Conservation (phyloP, 495 filamentous ascomycete species). For the Xylaria sp. region DNA sequence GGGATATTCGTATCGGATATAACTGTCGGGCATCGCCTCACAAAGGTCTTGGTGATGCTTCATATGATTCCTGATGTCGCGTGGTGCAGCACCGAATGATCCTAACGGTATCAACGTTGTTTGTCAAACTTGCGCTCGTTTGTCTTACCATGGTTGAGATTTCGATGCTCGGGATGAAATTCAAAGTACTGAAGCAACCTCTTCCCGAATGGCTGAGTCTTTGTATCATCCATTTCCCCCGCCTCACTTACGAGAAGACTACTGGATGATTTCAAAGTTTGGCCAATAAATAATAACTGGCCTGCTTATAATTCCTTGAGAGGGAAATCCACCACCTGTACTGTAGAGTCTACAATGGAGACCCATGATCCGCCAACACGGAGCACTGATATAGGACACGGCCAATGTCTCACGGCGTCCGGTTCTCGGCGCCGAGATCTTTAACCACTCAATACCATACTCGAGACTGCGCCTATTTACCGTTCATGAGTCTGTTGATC, state of each 20-base stretch:
- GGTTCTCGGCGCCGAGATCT: neutral
- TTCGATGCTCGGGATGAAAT: conserved; percentile 69
- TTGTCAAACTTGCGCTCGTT: neutral
- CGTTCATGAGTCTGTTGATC: neutral
- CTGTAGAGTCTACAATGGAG: no score
- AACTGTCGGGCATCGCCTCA: conserved; percentile 74
- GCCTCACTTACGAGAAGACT: neutral
- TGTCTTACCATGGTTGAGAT: conserved; percentile 80
- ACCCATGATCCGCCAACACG: neutral
- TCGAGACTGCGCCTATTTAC: neutral
- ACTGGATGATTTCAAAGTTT: neutral
- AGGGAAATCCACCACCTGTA: no score
- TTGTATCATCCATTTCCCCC: neutral
- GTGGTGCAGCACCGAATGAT: conserved; percentile 81
- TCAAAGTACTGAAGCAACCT: conserved; percentile 62
- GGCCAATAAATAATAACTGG: neutral
- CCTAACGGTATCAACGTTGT: conserved; percentile 47
- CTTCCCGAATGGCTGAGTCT: conserved; percentile 24
- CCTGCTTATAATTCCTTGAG: neutral
- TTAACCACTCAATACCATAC: neutral
- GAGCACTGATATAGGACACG: neutral
- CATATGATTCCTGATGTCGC: conserved; percentile 61
- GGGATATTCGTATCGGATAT: conserved; percentile 70
- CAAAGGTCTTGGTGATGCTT: conserved; percentile 62
- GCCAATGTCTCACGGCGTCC: conserved; percentile 1